Base-by-base conservation (phyloP, 768 basidiomycete genomes). In the Gautieria morchelliformis region DNA sequence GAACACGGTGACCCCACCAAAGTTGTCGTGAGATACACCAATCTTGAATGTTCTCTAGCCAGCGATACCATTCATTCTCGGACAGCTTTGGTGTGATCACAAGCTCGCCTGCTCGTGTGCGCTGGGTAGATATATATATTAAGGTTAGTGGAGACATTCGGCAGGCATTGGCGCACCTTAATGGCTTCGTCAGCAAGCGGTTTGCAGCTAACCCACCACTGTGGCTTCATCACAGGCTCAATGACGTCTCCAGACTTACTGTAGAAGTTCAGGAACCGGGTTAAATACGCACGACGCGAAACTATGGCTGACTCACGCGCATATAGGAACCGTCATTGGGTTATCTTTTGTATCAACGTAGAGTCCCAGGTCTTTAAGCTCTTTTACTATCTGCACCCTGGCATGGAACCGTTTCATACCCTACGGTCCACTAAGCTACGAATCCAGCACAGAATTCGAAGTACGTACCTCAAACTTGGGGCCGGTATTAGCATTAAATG, bases 401-500 rank as follows among this genome's bases (percentile, higher is more conserved):
- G 87, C 92, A 68, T 96, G 93, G 82, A 97, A 98, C 45, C 96
- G 83, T 70, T 95, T 95, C 88, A 96, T 91, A n/a, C 95, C 93
- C 86, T 88, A 61, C 17, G 17, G 30, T 15, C 19, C 17, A 24
- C 15, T 59, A 27, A 42, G 30, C 39, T 11, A 19, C 15, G 17
- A 19, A 14, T 49, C 15, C 12, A 12, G 49, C 39, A 41, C 30
- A 17, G 33, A 11, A n/a, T 32, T 41, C 41, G 48, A 17, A 46
- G 70, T 40, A 53, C 57, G 39, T 50, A 79, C 87, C 72, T 86
- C 75, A 73, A 91, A 96, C 53, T 73, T 77, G 55, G 78, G 77
- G 2, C 94, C 95, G 2, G 88, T 89, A 66, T 93, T 93, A 27
- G 77, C 83, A 67, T 97, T 98, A 68, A 94, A 79, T 0, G 95